Conservation (phyloP, 2,329 filamentous ascomycete genomes). For the Ophiocordyceps robertsii region DNA sequence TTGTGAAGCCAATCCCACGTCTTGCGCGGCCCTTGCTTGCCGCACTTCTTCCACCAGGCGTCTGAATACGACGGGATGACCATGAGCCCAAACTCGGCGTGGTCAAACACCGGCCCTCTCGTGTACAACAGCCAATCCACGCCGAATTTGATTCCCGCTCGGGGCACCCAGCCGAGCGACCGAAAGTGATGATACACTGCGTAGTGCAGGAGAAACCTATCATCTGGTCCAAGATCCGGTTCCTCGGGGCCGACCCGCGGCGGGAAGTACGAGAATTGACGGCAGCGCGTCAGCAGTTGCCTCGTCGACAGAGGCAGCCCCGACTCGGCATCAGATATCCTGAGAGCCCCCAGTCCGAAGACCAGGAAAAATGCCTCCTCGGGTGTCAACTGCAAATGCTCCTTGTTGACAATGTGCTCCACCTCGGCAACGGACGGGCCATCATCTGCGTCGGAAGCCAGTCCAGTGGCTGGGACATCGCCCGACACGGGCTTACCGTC, state of each 20-base stretch:
- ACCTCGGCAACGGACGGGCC: neutral
- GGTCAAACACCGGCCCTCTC: constrained; percentile 83
- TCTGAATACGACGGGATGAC: constrained; percentile 74
- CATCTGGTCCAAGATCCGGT: constrained; percentile 51
- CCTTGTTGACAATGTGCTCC: constrained; percentile 34
- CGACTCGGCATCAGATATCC: constrained; percentile 39
- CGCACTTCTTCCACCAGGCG: constrained; percentile 52
- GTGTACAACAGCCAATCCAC: constrained; percentile 93
- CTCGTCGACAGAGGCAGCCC: constrained; percentile 32
- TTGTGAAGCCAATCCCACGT: constrained; percentile 80
- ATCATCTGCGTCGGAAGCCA: neutral
- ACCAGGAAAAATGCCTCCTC: constrained; percentile 87
- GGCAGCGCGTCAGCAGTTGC: constrained; percentile 53
- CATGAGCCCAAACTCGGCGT: constrained; percentile 83
- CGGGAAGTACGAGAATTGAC: constrained; percentile 57
- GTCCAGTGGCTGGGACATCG: neutral
- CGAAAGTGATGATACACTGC: constrained; percentile 92
- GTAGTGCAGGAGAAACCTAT: constrained; percentile 77
- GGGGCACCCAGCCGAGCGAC: constrained; percentile 86
- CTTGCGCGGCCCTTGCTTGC: constrained; percentile 32
- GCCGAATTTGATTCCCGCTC: constrained; percentile 86
- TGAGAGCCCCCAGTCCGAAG: constrained; percentile 66
- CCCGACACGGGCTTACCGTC: neutral
- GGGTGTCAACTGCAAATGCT: constrained; percentile 82
- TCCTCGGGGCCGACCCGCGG: constrained; percentile 26